Percentiles rank a stretch among this genome's conserved stretches.
Conservation (phyloP, 306 rosid genomes). For the Sicyos edulis region DNA sequence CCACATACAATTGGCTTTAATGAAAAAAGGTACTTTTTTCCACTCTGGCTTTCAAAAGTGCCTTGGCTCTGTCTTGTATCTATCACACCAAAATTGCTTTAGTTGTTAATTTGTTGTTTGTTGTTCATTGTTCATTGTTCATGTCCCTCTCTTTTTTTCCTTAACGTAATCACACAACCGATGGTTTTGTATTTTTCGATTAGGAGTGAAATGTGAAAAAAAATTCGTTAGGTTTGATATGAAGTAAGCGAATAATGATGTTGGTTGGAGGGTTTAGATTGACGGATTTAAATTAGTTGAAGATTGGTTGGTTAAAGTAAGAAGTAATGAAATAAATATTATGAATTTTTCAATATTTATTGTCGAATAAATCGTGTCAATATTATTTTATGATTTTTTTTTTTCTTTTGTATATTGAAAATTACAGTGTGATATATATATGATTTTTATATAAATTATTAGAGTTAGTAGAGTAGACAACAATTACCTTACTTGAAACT, state of each 20-base stretch:
- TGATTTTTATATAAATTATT: no score
- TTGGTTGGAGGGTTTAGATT: no score
- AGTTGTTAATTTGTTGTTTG: not conserved
- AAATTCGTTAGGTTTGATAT: not conserved
- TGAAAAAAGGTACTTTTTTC: not conserved
- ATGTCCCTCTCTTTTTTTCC: not conserved
- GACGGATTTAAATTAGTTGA: no score
- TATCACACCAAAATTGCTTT: not conserved
- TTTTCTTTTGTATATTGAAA: no score
- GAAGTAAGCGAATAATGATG: not conserved
- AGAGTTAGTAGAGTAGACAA: no score
- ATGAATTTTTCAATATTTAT: no score
- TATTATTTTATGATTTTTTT: no score
- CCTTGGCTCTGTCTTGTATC: not conserved
- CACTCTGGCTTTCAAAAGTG: constrained; percentile 2
- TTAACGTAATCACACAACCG: not conserved
- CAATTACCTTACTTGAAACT: no score
- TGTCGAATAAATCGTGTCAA: no score
- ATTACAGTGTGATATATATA: no score
- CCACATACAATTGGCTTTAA: not conserved
- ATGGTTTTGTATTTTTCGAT: not conserved
- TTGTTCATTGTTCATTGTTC: not conserved
- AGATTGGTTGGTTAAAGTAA: no score
- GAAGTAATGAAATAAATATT: no score
- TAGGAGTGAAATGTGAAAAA: not conserved